phyloP scores from a whole-genome alignment of 176 grass and related monocot genomes.

The Calamus simplicifolius region DNA sequence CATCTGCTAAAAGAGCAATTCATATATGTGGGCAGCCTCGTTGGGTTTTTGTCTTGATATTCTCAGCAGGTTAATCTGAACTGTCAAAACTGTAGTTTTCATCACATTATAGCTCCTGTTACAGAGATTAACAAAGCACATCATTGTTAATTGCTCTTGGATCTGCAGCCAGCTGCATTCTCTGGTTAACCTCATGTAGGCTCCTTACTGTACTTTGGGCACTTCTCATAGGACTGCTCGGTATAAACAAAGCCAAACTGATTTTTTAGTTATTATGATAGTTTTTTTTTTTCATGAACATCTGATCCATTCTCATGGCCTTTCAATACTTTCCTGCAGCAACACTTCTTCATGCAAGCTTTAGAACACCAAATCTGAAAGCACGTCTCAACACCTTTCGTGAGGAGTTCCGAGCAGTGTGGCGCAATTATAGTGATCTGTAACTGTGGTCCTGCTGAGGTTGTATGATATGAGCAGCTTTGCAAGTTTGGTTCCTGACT shows the following conservation, averaged over 20 bases:
- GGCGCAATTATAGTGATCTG: conserved; percentile 89
- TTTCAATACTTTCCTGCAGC: conserved; percentile 33
- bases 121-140: too few relatives aligned
- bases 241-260: conserved; percentile 24
- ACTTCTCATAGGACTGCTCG: conserved; percentile 69
- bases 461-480: conserved; percentile 11
- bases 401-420: conserved; percentile 92
- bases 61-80: conserved; percentile 52
- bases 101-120: too few relatives aligned
- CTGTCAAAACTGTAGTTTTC: too few relatives aligned
- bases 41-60: conserved; percentile 79
- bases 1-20: conserved; percentile 84
- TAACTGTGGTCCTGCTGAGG: conserved; percentile 18
- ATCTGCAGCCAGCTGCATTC: conserved; percentile 74
- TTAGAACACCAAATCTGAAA: conserved; percentile 96
- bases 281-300: conserved; percentile 5
- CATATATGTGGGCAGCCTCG: conserved; percentile 96
- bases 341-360: conserved; percentile 83
- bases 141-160: not conserved
- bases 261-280: not conserved
- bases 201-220: conserved; percentile 88
- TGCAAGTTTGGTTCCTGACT: not conserved
- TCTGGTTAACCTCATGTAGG: conserved; percentile 90
- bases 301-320: conserved; percentile 9
- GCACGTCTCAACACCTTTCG: conserved; percentile 96